Evolutionary conservation across 306 rosid genomes (phyloP), one percentile per base, ranked within the genome.

Genomic region (Rubus idaeus): DNA sequence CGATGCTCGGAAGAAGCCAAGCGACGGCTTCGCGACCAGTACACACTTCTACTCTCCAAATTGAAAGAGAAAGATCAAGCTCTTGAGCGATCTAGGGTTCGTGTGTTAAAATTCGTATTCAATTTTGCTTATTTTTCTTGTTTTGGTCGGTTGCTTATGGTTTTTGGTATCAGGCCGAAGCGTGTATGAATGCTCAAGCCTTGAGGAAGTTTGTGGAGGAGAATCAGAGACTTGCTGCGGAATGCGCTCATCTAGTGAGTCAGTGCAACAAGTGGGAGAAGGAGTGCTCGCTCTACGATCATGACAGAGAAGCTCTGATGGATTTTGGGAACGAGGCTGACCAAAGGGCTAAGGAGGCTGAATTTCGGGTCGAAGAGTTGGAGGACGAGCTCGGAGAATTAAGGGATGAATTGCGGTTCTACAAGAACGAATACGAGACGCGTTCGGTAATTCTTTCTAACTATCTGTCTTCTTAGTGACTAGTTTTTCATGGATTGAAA

Each of bases 261-360:
- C 86, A 89, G 70, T 85, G 97, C 57, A 83, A 82, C 1, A 89
- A 86, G 18, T 87, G 82, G 94, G 96, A 92, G 76, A 88, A 79
- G 35, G 94, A 96, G 75, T 89, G 96, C 72, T 79, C 88, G 14
- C 79, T 96, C n/a, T 96, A 89, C 40, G 98, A 96, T 68, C 86
- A 71, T 51, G 99, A 96, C 78, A 81, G 97, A 30, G 98, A 96
- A 67, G 91, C 86, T 4, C 81, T 96, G 89, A 96, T 96, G 99
- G 99, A 96, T 69, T 92, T 96, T 5, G 98, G 97, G 73, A 91
- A 95, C 35, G 96, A 96, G 68, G 97, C 99, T 20, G 99, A 96
- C 78, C 89, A 91, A 82, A 88, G 94, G 42, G 98, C 96, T 18
- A 90, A 85, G 75, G 91, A 84, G 77, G 94, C 98, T 0, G 94